Percentiles rank a stretch among this genome's conserved stretches.
These are phyloP conservation scores for Alopecurus myosuroides DNA, from an alignment of 176 grass and related monocot species.

Conservation along the genomic window DNA sequence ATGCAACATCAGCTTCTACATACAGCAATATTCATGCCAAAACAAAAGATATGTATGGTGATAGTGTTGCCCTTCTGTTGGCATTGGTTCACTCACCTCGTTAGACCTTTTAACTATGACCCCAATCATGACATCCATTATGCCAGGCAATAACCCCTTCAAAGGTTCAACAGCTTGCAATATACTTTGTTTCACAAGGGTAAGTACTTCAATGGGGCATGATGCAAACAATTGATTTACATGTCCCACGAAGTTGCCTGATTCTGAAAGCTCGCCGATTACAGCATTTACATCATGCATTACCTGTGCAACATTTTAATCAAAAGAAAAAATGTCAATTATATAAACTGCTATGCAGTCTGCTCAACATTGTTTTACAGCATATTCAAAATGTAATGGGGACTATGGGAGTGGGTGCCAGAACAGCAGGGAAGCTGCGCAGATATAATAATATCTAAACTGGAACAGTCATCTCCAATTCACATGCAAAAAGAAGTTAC, in stretches of 20 bases:
- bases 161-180: slow-evolving; percentile 64
- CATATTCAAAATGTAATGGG: neutral
- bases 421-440: neutral
- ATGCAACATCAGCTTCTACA: neutral
- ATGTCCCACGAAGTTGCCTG: slow-evolving; percentile 49
- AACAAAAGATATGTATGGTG: neutral
- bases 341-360: neutral
- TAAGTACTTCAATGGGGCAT: slow-evolving; percentile 63
- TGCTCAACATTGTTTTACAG: neutral
- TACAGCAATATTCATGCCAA: neutral
- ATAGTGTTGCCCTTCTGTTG: neutral
- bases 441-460: neutral
- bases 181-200: slow-evolving; percentile 83
- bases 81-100: slow-evolving; percentile 51
- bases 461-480: neutral
- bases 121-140: slow-evolving; percentile 78
- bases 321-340: neutral
- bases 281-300: slow-evolving; percentile 69
- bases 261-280: slow-evolving; percentile 66
- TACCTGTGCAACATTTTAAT: slow-evolving; percentile 47
- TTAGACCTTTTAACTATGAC: slow-evolving; percentile 80
- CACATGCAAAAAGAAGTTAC: neutral
- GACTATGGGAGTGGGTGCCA: neutral
- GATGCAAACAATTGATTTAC: slow-evolving; percentile 56
- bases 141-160: slow-evolving; percentile 55